phyloP scores from a whole-genome alignment of 2,329 filamentous ascomycete species.

The Verruconis gallopava region DNA sequence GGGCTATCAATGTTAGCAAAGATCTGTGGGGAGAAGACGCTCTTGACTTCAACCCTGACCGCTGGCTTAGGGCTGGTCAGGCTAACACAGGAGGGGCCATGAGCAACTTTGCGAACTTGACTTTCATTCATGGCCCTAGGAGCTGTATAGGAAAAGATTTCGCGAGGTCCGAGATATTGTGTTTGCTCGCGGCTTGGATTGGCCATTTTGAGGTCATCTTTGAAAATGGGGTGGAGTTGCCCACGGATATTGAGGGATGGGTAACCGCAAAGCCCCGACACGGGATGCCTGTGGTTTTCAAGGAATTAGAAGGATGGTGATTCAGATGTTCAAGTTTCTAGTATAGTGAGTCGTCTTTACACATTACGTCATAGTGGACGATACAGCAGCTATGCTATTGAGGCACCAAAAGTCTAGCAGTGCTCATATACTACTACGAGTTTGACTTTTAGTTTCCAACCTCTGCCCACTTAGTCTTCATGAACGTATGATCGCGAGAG shows the following conservation, averaged over 20 bases:
- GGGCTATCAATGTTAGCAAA: conserved; percentile 56
- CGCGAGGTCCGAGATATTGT: conserved; percentile 28
- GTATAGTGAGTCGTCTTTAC: too few relatives aligned
- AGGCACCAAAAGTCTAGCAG: too few relatives aligned
- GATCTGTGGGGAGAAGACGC: conserved; percentile 68
- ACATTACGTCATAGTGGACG: too few relatives aligned
- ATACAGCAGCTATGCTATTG: too few relatives aligned
- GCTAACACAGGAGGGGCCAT: conserved; percentile 20
- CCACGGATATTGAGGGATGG: conserved; percentile 12
- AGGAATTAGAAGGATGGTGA: not conserved
- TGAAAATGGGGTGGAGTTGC: conserved; percentile 17
- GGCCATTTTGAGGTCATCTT: conserved; percentile 11
- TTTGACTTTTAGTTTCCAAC: too few relatives aligned
- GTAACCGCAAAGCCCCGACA: conserved; percentile 1
- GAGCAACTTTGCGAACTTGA: conserved; percentile 27
- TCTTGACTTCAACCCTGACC: conserved; percentile 61
- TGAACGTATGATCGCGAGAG: too few relatives aligned
- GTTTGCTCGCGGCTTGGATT: conserved; percentile 27
- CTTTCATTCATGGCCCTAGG: conserved; percentile 27
- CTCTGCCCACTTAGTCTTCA: too few relatives aligned
- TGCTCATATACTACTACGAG: too few relatives aligned
- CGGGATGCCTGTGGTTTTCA: not conserved
- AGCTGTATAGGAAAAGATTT: conserved; percentile 30
- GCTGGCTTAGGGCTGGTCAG: conserved; percentile 38
- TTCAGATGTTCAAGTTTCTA: too few relatives aligned